Evolutionary conservation across 2,329 filamentous ascomycete species (phyloP).

Genomic region (Colletotrichum abscissum): DNA sequence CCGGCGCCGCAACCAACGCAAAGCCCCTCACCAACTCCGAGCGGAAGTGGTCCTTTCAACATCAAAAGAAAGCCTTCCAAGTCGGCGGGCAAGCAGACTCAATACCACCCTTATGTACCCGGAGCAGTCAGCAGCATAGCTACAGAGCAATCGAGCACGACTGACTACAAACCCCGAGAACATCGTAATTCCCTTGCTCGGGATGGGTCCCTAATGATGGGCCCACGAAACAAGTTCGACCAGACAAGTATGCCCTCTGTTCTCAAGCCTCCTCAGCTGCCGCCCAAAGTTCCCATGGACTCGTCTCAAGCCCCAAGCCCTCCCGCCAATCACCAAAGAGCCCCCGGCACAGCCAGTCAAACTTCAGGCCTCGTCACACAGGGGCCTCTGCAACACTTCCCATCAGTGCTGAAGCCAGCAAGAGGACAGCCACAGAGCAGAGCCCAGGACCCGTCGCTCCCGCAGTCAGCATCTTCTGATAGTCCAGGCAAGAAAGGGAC

Average conservation of each 20-base stretch:
- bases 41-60: not conserved
- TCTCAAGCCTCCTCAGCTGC: slow-evolving; percentile 40
- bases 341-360: not conserved
- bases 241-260: slow-evolving; percentile 39
- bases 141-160: not conserved
- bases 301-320: not conserved
- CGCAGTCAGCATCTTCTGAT: not conserved
- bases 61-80: slow-evolving; percentile 35
- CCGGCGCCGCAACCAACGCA: not conserved
- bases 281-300: slow-evolving; percentile 35
- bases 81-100: not conserved
- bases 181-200: slow-evolving; percentile 40
- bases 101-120: slow-evolving; percentile 34
- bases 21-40: not conserved
- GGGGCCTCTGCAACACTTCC: slow-evolving; percentile 37
- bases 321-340: not conserved
- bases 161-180: slow-evolving; percentile 11
- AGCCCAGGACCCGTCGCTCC: not conserved
- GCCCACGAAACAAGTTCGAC: slow-evolving; percentile 33
- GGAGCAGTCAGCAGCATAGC: not conserved
- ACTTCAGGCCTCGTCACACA: not conserved
- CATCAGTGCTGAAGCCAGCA: slow-evolving; percentile 45
- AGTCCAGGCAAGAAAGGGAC: not conserved
- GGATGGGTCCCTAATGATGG: slow-evolving; percentile 40
- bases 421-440: slow-evolving; percentile 34